Evolutionary conservation across 176 grass and related monocot genomes (phyloP), one percentile per base, ranked within the genome.

Genomic region (Oryza meridionalis): DNA sequence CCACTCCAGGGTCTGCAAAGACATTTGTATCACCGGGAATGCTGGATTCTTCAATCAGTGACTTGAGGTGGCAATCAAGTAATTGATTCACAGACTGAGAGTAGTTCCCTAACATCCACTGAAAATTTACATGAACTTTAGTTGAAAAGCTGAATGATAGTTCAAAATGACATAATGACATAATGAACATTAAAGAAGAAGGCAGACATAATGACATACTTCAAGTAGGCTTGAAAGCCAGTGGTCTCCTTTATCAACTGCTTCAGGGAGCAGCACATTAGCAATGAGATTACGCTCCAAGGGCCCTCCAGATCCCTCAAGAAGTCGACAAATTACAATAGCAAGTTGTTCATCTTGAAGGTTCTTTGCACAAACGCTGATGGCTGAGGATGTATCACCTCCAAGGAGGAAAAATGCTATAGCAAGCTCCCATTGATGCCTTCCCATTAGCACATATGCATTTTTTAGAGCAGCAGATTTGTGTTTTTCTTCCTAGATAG

Each of bases 371-470:
- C 96, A 98, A 82, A 98, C 88, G 61, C 55, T 93, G 68, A 98
- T 82, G 81, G 96, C 96, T 74, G 96, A 93, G 14, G 91, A 87
- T 88, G 79, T 47, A 77, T 98, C 96, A 76, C 86, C 91, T 73
- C 96, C 95, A 77, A 98, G 88, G 38, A 98, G 69, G 63, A 98
- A 98, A 93, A 98, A 98, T 16, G 89, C 95, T 88, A 98, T 90
- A 77, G 95, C 92, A 77, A 98, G 87, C 73, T 98, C 91, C 86
- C 94, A 86, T 77, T 95, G 90, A 90, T 98, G 95, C 70, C 85
- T 95, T 84, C 95, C 95, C 92, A 98, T 86, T 84, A 98, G 88
- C 75, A 98, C 95, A 87, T 98, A 98, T 71, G 95, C 95, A 93
- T 98, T 98, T 86, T 98, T 98, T 22, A 98, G 73, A 73, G 95